These are phyloP conservation scores for Prunus fruticosa DNA, from an alignment of 306 rosid species.

Conservation along the genomic window DNA sequence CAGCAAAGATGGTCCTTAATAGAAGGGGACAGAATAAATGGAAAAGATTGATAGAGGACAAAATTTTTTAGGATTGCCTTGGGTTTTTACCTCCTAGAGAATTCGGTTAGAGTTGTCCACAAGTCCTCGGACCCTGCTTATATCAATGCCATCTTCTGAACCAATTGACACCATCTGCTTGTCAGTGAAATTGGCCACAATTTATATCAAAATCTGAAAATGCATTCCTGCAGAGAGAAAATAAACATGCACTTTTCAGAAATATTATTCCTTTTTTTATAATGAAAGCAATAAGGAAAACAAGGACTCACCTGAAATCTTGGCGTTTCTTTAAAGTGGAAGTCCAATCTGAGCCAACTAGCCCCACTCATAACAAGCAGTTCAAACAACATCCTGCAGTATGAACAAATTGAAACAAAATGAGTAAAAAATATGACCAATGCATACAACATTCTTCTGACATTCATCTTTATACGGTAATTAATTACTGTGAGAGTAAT, in stretches of 20 bases:
- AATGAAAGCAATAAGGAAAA: neutral
- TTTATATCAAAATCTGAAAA: constrained; percentile 80
- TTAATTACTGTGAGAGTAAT: neutral
- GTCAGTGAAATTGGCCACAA: constrained; percentile 66
- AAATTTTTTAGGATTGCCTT: neutral
- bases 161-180: constrained; percentile 80
- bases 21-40: constrained; percentile 27
- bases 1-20: constrained; percentile 13
- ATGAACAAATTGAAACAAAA: neutral
- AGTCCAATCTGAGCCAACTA: constrained; percentile 98
- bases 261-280: constrained; percentile 11
- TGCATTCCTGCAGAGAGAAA: constrained; percentile 52
- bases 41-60: constrained; percentile 17
- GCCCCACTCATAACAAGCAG: constrained; percentile 84
- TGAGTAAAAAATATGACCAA: neutral
- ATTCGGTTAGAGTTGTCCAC: constrained; percentile 89
- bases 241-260: neutral
- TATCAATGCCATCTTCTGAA: constrained; percentile 70
- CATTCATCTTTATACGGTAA: neutral
- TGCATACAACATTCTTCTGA: neutral
- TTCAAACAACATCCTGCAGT: constrained; percentile 76
- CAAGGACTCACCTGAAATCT: constrained; percentile 56
- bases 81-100: constrained; percentile 56
- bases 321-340: constrained; percentile 87
- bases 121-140: constrained; percentile 86